A percentile compares a stretch with the other conserved stretches of the same genome.
Conservation (phyloP, 176 grass and related monocot genomes). For the Tuctoria greenei region DNA sequence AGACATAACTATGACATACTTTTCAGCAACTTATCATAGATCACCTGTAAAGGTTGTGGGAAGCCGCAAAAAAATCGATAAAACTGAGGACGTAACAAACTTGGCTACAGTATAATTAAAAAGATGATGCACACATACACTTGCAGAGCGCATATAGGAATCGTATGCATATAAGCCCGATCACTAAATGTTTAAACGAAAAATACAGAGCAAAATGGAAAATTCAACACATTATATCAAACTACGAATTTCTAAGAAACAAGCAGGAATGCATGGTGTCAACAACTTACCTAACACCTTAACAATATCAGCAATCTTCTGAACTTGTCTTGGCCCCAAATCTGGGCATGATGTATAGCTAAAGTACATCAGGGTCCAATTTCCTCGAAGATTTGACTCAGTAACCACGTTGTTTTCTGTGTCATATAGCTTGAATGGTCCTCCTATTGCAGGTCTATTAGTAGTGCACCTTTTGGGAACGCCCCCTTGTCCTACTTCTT, state of each 20-base stretch:
- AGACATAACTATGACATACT: not conserved
- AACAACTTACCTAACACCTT: slow-evolving; percentile 73
- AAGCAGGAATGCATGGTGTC: slow-evolving; percentile 7
- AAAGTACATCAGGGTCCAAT: slow-evolving; percentile 91
- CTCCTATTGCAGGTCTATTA: slow-evolving; percentile 90
- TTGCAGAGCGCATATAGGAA: slow-evolving; percentile 8
- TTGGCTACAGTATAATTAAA: slow-evolving; percentile 10
- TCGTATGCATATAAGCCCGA: slow-evolving; percentile 6
- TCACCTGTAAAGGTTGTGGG: not conserved
- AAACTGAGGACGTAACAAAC: not conserved
- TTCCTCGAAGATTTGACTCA: slow-evolving; percentile 74
- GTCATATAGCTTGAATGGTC: slow-evolving; percentile 89
- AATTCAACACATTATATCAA: slow-evolving; percentile 10
- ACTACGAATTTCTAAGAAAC: slow-evolving; percentile 26
- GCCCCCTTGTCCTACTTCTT: slow-evolving; percentile 46
- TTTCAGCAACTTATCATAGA: not conserved
- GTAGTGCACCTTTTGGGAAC: slow-evolving; percentile 67
- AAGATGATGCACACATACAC: slow-evolving; percentile 4
- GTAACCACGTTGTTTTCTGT: slow-evolving; percentile 65
- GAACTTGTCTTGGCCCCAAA: slow-evolving; percentile 68
- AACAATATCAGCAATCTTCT: slow-evolving; percentile 69
- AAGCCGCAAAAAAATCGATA: not conserved
- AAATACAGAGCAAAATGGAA: slow-evolving; percentile 12
- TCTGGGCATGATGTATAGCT: slow-evolving; percentile 91
- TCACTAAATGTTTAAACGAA: slow-evolving; percentile 5